Evolutionary conservation across 164 flowering plant species (phyloP), one percentile per base, ranked within the genome.

Genomic region (Vitis cinerea): DNA sequence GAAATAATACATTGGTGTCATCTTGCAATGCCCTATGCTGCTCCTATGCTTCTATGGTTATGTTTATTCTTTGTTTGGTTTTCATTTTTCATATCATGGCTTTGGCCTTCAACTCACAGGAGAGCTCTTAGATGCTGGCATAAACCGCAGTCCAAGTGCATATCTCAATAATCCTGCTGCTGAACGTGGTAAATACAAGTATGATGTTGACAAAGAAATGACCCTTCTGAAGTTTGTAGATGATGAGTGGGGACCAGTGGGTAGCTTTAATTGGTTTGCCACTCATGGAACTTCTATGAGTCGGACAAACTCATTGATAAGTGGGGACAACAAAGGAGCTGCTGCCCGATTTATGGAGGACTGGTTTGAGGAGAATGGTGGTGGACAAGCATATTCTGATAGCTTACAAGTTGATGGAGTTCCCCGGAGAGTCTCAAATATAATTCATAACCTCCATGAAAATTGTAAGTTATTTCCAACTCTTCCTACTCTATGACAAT

Each of bases 231-330:
- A 96, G 87, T 96, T 96, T 82, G 90, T 89, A 1, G 98, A 96
- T 83, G 79, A 84, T 69, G 86, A 89, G 59, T 96, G 97, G 98
- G 99, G 99, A 10, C 93, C 99, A 56, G 87, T 96, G 14, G 99
- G 99, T 66, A 89, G 94, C 84, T 96, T 96, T 71, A 93, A 90
- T 81, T 93, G 98, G 99, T 93, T 96, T 85, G 95, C 99, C 61
- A 96, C 99, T 68, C 98, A 96, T 83, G 99, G 99, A 65, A 96
- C 99, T 69, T 96, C 99, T 31, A 96, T 96, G 99, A 90, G 99
- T 77, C 97, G 98, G 55, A 89, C 97, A 74, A 96, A 96, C 67
- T 79, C 88, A 61, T 80, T 96, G 86, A 88, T 96, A 49, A 96
- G 99, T 79, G 99, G 99, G 63, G 99, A 96, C 81, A 96, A 96